These are phyloP conservation scores for Circinella umbellata DNA, from an alignment of 371 early-diverging fungal genomes.

Conservation along the genomic window DNA sequence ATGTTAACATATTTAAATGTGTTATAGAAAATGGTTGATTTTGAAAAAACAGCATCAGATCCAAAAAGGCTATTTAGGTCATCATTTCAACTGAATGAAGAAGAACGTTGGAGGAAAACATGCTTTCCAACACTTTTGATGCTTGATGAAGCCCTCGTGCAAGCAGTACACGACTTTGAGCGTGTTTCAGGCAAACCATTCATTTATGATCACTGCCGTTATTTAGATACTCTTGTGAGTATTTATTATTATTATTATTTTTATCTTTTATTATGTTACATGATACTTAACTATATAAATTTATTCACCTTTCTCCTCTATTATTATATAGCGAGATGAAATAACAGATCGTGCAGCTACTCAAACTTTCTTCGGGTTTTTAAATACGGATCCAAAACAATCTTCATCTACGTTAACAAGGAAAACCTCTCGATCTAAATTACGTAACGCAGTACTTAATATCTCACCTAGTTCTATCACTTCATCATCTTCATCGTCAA, in stretches of 20 bases:
- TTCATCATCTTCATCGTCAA: background rate
- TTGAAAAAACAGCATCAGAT: slow-evolving; percentile 89
- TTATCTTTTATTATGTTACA: too few species aligned
- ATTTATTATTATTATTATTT: too few species aligned
- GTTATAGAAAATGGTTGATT: slow-evolving; percentile 76
- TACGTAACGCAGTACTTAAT: background rate
- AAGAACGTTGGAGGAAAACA: slow-evolving; percentile 87
- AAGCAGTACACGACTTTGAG: slow-evolving; percentile 60
- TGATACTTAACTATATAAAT: background rate
- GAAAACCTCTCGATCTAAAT: slow-evolving; percentile 7
- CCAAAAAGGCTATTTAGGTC: slow-evolving; percentile 81
- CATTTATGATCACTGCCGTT: slow-evolving; percentile 57
- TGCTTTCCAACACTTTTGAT: slow-evolving; percentile 83
- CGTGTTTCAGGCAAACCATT: slow-evolving; percentile 55
- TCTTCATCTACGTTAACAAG: slow-evolving; percentile 6
- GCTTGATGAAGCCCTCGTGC: slow-evolving; percentile 71
- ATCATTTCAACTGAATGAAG: slow-evolving; percentile 84
- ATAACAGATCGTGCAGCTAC: slow-evolving; percentile 71
- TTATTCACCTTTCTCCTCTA: slow-evolving; percentile 4
- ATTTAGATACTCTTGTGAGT: slow-evolving; percentile 53
- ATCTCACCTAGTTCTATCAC: background rate
- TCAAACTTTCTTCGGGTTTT: slow-evolving; percentile 73
- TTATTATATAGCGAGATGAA: slow-evolving; percentile 52
- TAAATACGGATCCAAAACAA: slow-evolving; percentile 29
- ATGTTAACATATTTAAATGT: background rate